A percentile compares a stretch with the other conserved stretches of the same genome.
Conservation (phyloP, 2,329 filamentous ascomycete genomes). For the Ophiostoma pallidulum region DNA sequence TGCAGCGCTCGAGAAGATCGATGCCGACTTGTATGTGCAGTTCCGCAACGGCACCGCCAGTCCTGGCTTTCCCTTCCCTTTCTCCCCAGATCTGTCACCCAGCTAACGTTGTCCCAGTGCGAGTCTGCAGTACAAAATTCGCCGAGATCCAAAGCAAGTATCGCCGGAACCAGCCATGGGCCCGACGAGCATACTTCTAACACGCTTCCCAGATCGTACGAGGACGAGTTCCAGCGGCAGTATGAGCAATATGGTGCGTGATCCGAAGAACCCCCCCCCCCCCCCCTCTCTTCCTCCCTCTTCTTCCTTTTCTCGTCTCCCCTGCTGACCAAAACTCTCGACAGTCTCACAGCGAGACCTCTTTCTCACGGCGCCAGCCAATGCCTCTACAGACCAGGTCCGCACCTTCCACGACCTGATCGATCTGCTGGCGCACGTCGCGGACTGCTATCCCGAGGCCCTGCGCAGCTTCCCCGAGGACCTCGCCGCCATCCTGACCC, state of each 20-base stretch:
- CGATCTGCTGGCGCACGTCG: slow-evolving; percentile 86
- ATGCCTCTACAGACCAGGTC: slow-evolving; percentile 66
- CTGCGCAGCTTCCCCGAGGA: slow-evolving; percentile 70
- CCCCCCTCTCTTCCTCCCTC: neutral
- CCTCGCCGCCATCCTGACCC: slow-evolving; percentile 67
- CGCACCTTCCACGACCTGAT: slow-evolving; percentile 84
- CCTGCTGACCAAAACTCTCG: neutral
- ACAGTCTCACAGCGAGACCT: slow-evolving; percentile 67
- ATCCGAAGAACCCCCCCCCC: no score
- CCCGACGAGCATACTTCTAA: neutral
- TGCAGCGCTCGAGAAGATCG: slow-evolving; percentile 87
- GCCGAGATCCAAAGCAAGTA: slow-evolving; percentile 55
- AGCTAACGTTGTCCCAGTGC: slow-evolving; percentile 43
- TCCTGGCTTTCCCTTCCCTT: no score
- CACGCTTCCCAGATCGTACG: slow-evolving; percentile 57
- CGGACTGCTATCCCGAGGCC: slow-evolving; percentile 82
- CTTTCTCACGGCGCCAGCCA: slow-evolving; percentile 74
- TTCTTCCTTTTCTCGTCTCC: neutral
- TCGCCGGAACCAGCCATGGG: no score
- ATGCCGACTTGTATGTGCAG: slow-evolving; percentile 62
- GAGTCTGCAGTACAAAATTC: slow-evolving; percentile 85
- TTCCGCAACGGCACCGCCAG: no score
- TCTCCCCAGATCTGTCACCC: neutral
- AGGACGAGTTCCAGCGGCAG: slow-evolving; percentile 62
- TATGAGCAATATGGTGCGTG: slow-evolving; percentile 72